Evolutionary conservation across 495 filamentous ascomycete species (phyloP).

Genomic region (Neurospora sp.): DNA sequence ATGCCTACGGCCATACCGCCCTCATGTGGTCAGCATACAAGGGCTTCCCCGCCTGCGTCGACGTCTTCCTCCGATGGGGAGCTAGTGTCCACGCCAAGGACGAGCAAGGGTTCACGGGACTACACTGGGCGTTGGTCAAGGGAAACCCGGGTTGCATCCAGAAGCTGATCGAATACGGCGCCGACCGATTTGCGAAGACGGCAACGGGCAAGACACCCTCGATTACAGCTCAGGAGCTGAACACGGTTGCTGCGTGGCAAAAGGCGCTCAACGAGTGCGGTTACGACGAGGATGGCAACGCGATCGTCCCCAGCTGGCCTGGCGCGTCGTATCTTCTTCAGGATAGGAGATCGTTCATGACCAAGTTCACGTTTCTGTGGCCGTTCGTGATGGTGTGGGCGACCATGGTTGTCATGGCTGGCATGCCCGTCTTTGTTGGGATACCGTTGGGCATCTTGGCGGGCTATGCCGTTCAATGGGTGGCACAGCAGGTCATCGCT

Average conservation of each 20-base stretch:
- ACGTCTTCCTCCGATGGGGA: slow-evolving; percentile 89
- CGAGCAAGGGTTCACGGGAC: slow-evolving; percentile 80
- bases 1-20: slow-evolving; percentile 80
- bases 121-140: slow-evolving; percentile 95
- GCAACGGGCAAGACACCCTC: slow-evolving; percentile 80
- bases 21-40: slow-evolving; percentile 99
- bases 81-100: slow-evolving; percentile 85
- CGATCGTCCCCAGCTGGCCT: slow-evolving; percentile 49
- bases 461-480: slow-evolving; percentile 66
- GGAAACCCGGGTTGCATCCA: slow-evolving; percentile 76
- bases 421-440: slow-evolving; percentile 62
- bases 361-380: slow-evolving; percentile 84
- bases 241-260: slow-evolving; percentile 70
- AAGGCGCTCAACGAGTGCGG: slow-evolving; percentile 76
- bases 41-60: slow-evolving; percentile 81
- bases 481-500: slow-evolving; percentile 62
- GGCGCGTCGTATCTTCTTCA: slow-evolving; percentile 48
- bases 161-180: slow-evolving; percentile 87
- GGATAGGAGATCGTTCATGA: slow-evolving; percentile 63
- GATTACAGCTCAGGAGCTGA: slow-evolving; percentile 79
- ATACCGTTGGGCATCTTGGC: slow-evolving; percentile 57
- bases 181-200: slow-evolving; percentile 82
- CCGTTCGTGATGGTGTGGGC: slow-evolving; percentile 67
- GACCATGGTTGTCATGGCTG: slow-evolving; percentile 59
- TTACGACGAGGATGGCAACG: slow-evolving; percentile 67